Conservation (phyloP, 1,284 basidiomycete species). For the Melampsora americana region DNA sequence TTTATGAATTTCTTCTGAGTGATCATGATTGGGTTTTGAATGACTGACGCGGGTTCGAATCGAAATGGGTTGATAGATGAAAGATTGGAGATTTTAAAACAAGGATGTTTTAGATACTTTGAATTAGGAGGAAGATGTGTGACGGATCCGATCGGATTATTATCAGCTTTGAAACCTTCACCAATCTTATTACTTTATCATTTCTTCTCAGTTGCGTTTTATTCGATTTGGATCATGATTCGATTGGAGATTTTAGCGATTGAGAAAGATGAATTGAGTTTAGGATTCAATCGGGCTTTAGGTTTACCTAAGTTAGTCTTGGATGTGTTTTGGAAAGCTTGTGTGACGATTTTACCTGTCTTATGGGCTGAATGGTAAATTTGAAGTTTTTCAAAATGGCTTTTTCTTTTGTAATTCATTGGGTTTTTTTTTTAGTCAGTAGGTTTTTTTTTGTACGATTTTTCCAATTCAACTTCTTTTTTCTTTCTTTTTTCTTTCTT, state of each 20-base stretch:
- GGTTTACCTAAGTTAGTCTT: neutral
- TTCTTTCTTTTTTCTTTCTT: neutral
- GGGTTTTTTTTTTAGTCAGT: neutral
- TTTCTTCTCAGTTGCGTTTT: constrained; percentile 94
- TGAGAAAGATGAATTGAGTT: neutral
- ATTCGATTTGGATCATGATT: constrained; percentile 74
- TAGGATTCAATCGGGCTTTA: neutral
- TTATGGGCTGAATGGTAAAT: constrained; percentile 71
- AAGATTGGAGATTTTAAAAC: constrained; percentile 74
- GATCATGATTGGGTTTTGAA: no score
- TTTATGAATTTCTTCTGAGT: neutral
- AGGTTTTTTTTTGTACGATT: neutral
- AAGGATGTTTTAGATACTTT: constrained; percentile 97
- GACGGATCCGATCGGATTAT: constrained; percentile 78
- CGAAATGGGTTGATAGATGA: constrained; percentile 60
- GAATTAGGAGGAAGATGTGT: constrained; percentile 86
- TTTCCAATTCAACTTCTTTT: neutral
- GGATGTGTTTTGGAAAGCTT: constrained; percentile 72
- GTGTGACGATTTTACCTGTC: constrained; percentile 76
- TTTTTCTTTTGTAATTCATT: neutral
- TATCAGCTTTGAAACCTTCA: constrained; percentile 71
- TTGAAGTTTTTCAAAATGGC: neutral
- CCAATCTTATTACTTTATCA: constrained; percentile 78
- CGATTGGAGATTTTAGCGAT: constrained; percentile 59
- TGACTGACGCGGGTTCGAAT: no score